phyloP scores from a whole-genome alignment of 192 early-diverging fungal genomes.

The Coemansia sp. region DNA sequence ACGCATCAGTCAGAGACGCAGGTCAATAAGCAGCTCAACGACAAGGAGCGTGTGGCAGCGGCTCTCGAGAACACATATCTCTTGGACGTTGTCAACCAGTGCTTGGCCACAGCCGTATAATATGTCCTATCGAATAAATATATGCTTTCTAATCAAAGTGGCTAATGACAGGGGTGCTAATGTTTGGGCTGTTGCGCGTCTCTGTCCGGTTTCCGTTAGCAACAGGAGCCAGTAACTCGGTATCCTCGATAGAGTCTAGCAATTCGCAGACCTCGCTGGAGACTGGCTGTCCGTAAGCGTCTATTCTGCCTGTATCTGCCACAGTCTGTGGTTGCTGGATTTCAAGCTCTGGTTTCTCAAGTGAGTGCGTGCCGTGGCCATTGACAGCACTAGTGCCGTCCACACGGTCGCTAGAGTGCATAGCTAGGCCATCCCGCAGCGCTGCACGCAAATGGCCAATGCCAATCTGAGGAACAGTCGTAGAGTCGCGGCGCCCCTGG shows the following conservation, averaged over 20 bases:
- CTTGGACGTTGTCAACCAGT: conserved; percentile 94
- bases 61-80: conserved; percentile 95
- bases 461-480: conserved; percentile 32
- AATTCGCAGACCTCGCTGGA: conserved; percentile 46
- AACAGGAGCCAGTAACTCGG: not conserved
- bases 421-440: conserved; percentile 33
- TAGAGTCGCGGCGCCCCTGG: conserved; percentile 37
- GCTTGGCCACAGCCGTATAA: conserved; percentile 62
- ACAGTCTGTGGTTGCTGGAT: not conserved
- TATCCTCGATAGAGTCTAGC: conserved; percentile 39
- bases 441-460: conserved; percentile 50
- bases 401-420: conserved; percentile 30
- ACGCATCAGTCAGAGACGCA: conserved; percentile 94
- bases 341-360: not conserved
- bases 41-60: conserved; percentile 98
- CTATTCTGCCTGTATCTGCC: not conserved
- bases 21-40: conserved; percentile 98
- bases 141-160: conserved; percentile 18
- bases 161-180: conserved; percentile 45
- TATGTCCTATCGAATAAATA: not conserved
- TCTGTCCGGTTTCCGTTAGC: conserved; percentile 10
- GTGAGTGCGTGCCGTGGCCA: not conserved
- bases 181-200: conserved; percentile 19
- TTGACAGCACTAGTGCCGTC: not conserved
- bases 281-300: conserved; percentile 21